A percentile compares a stretch with the other conserved stretches of the same genome.
phyloP scores from a whole-genome alignment of 441 rosid genomes.

The Breynia disticha region DNA sequence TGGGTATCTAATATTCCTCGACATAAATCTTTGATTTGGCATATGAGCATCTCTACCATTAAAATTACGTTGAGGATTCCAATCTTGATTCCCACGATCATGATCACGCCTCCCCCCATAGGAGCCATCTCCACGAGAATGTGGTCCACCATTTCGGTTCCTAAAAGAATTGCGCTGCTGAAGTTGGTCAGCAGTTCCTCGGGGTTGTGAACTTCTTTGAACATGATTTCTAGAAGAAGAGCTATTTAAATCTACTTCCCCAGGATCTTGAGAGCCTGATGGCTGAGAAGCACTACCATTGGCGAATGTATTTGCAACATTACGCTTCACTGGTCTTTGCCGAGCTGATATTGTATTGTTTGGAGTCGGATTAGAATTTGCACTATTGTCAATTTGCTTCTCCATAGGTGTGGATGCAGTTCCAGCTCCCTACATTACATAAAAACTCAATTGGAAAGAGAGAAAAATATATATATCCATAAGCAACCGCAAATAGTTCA shows the following conservation, averaged over 20 bases:
- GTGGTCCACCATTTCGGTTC: slow-evolving; percentile 42
- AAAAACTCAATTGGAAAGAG: neutral
- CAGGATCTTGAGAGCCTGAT: slow-evolving; percentile 25
- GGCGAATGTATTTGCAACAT: slow-evolving; percentile 27
- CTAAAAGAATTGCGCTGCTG: slow-evolving; percentile 42
- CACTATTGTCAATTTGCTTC: slow-evolving; percentile 34
- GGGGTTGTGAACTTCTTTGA: slow-evolving; percentile 41
- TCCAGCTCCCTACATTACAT: slow-evolving; percentile 35
- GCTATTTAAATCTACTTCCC: slow-evolving; percentile 29
- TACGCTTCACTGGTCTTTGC: slow-evolving; percentile 29
- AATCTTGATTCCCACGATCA: slow-evolving; percentile 64
- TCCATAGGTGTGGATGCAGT: slow-evolving; percentile 31
- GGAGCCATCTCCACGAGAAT: slow-evolving; percentile 49
- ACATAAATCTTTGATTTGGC: slow-evolving; percentile 47
- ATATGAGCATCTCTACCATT: slow-evolving; percentile 54
- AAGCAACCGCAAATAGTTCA: no score
- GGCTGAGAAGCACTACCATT: slow-evolving; percentile 35
- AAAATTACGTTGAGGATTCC: slow-evolving; percentile 46
- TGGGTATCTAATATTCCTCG: slow-evolving; percentile 49
- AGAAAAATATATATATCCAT: neutral
- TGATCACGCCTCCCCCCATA: slow-evolving; percentile 51
- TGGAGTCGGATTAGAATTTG: slow-evolving; percentile 30
- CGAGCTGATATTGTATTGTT: slow-evolving; percentile 23
- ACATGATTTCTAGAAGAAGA: slow-evolving; percentile 42
- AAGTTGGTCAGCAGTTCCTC: slow-evolving; percentile 40